These are phyloP conservation scores for Euryodendron excelsum DNA, from an alignment of 148 eudicot species.

Conservation along the genomic window DNA sequence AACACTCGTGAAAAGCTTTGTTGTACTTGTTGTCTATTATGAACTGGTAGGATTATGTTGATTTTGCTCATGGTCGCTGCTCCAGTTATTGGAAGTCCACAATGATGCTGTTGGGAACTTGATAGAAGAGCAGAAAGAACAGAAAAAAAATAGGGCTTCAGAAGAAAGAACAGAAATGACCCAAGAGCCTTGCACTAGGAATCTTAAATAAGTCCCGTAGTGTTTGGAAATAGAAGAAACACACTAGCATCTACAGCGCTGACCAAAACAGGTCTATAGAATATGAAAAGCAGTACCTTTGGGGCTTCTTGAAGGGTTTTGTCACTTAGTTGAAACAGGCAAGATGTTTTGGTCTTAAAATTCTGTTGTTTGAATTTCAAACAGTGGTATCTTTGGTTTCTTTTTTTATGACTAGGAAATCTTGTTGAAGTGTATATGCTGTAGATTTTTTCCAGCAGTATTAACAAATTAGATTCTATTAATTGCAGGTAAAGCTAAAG, in stretches of 20 bases:
- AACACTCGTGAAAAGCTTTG: too few species aligned
- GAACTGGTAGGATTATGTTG: too few species aligned
- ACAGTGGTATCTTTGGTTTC: not conserved
- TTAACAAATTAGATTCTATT: conserved; percentile 1
- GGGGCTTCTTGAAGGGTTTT: not conserved
- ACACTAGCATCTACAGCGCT: not conserved
- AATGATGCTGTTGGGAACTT: too few species aligned
- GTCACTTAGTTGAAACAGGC: not conserved
- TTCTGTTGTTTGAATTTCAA: conserved; percentile 9
- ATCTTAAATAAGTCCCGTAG: too few species aligned
- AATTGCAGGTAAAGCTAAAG: conserved; percentile 85
- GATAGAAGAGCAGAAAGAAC: too few species aligned
- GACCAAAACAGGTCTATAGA: not conserved
- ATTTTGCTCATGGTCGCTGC: too few species aligned
- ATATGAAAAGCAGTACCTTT: not conserved
- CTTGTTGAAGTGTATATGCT: not conserved
- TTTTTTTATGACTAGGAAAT: not conserved
- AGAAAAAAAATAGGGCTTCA: too few species aligned
- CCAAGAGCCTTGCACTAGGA: too few species aligned
- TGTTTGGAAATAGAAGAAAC: too few species aligned
- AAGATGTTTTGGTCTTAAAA: not conserved
- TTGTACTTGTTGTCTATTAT: too few species aligned
- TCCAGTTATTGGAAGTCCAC: too few species aligned
- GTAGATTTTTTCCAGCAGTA: not conserved
- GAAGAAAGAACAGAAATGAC: too few species aligned